Percentiles rank a stretch among this genome's conserved stretches.
phyloP scores from a whole-genome alignment of 257 asterid genomes.

The Solanum neorickii region DNA sequence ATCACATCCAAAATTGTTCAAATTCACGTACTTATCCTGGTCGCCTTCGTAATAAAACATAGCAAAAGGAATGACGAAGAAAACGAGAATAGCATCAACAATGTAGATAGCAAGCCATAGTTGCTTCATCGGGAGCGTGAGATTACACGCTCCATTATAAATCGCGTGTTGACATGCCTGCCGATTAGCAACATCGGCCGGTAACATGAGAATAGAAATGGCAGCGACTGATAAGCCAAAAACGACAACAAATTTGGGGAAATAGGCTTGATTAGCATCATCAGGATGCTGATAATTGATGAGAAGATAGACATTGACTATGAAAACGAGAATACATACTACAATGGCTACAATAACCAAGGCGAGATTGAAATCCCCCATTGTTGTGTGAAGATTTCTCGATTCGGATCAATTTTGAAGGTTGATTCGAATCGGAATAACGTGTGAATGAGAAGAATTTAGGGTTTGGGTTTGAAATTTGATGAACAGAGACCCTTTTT shows the following conservation, averaged over 20 bases:
- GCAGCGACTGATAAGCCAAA: constrained; percentile 93
- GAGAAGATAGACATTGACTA: constrained; percentile 67
- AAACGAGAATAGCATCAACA: constrained; percentile 75
- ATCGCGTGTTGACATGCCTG: constrained; percentile 94
- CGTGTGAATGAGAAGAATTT: background rate
- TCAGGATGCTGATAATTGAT: constrained; percentile 96
- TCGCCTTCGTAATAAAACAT: constrained; percentile 99
- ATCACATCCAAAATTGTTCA: background rate
- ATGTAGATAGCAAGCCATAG: constrained; percentile 90
- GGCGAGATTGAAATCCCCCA: constrained; percentile 99
- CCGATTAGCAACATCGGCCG: constrained; percentile 94
- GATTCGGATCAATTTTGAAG: constrained; percentile 16
- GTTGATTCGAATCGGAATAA: background rate
- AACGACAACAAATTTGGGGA: constrained; percentile 93
- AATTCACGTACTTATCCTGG: constrained; percentile 62
- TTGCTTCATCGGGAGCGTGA: constrained; percentile 94
- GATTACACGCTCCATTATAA: constrained; percentile 88
- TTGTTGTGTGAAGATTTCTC: constrained; percentile 25
- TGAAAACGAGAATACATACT: constrained; percentile 68
- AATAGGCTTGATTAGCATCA: constrained; percentile 93
- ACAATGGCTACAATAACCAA: constrained; percentile 81
- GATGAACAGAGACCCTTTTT: background rate
- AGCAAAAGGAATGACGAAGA: constrained; percentile 89
- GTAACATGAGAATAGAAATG: constrained; percentile 90
- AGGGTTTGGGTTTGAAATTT: constrained; percentile 4